phyloP scores from a whole-genome alignment of 2,329 filamentous ascomycete species.

The Cordyceps tenuipes region DNA sequence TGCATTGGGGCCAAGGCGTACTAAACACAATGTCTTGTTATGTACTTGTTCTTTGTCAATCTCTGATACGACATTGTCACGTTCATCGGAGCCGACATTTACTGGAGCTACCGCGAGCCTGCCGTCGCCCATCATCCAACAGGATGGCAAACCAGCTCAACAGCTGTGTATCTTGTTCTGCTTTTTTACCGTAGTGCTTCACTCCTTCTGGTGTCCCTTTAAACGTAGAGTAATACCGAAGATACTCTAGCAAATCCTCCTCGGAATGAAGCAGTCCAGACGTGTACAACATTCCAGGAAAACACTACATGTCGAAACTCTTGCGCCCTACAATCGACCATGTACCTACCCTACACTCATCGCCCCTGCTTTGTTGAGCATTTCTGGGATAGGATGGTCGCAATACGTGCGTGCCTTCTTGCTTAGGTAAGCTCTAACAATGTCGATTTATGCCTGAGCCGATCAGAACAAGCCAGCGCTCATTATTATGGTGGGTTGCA shows the following conservation, averaged over 20 bases:
- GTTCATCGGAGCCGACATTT: not conserved
- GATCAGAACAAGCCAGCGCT: no score
- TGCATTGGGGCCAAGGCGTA: not conserved
- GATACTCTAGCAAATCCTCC: not conserved
- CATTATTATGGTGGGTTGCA: no score
- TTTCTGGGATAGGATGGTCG: not conserved
- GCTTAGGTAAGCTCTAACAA: no score
- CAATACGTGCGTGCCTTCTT: not conserved
- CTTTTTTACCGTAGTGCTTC: not conserved
- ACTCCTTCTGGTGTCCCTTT: not conserved
- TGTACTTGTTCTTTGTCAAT: not conserved
- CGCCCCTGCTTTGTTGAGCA: not conserved
- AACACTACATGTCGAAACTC: not conserved
- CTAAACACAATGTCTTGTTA: not conserved
- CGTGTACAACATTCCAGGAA: not conserved
- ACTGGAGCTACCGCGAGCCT: not conserved
- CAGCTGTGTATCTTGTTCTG: not conserved
- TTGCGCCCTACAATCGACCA: not conserved
- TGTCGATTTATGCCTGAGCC: no score
- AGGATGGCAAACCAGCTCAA: not conserved
- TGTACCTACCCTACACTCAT: not conserved
- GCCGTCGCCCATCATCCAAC: not conserved
- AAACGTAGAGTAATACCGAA: not conserved
- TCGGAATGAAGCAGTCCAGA: not conserved
- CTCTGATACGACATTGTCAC: not conserved